These are phyloP conservation scores for Pulveroboletus sp. DNA, from an alignment of 768 basidiomycete species.

Conservation along the genomic window DNA sequence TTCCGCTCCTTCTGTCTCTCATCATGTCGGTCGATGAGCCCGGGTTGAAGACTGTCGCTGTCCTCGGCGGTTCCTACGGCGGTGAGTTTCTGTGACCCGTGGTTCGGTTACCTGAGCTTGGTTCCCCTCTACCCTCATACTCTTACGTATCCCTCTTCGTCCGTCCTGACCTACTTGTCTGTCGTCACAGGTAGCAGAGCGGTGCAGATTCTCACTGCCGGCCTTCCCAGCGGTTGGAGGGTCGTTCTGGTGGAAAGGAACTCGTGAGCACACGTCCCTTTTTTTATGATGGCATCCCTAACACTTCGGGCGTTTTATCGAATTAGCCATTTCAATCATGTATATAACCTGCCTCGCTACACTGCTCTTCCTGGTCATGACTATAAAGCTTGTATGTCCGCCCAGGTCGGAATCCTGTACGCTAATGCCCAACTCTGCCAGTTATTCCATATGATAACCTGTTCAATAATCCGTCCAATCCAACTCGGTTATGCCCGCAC, in stretches of 20 bases:
- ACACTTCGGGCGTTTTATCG: not conserved
- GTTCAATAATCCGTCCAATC: constrained; percentile 29
- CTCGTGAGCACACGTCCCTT: constrained; percentile 34
- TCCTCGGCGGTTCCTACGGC: constrained; percentile 55
- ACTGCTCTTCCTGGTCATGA: constrained; percentile 56
- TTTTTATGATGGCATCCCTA: not conserved
- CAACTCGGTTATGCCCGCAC: constrained; percentile 16
- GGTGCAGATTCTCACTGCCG: constrained; percentile 44
- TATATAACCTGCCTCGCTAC: constrained; percentile 56
- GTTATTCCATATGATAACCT: constrained; percentile 55
- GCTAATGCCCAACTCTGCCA: constrained; percentile 2
- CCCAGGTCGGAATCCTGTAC: not conserved
- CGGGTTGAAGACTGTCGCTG: constrained; percentile 38
- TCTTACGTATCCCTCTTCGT: not conserved
- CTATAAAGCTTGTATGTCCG: constrained; percentile 56
- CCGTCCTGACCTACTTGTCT: not conserved
- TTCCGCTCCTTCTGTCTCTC: not conserved
- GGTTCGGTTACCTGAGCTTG: not conserved
- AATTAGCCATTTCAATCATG: constrained; percentile 46
- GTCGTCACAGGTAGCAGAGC: constrained; percentile 40
- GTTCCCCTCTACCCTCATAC: not conserved
- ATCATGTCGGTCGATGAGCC: constrained; percentile 6
- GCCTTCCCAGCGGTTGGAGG: constrained; percentile 48
- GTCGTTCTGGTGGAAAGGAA: constrained; percentile 58
- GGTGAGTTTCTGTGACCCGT: constrained; percentile 28